A percentile compares a stretch with the other conserved stretches of the same genome.
These are phyloP conservation scores for Avena insularis DNA, from an alignment of 176 grass and related monocot genomes.

Conservation along the genomic window DNA sequence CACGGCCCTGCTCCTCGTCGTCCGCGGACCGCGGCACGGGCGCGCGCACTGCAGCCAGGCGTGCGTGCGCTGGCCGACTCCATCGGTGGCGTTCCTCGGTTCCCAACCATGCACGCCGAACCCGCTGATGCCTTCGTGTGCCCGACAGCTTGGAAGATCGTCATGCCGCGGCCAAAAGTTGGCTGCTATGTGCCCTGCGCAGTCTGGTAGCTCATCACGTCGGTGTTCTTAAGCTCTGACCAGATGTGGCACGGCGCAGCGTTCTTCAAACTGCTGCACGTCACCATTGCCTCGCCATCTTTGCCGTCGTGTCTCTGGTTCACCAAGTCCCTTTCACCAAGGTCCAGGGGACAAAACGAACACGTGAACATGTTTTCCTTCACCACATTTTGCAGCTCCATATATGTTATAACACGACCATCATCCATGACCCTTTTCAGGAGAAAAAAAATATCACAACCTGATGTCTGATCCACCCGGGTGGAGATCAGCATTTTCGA, in stretches of 20 bases:
- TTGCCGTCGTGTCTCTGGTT: background rate
- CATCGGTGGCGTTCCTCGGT: background rate
- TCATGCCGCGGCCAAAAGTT: background rate
- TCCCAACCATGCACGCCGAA: background rate
- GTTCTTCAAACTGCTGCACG: too few species aligned
- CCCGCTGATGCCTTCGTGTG: background rate
- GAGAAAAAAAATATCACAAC: background rate
- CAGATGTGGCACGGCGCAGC: too few species aligned
- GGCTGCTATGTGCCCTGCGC: background rate
- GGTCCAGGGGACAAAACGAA: background rate
- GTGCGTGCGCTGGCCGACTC: background rate
- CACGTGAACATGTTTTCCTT: background rate
- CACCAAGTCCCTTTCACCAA: background rate
- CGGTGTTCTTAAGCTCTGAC: too few species aligned
- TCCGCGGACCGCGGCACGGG: background rate
- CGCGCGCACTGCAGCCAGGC: constrained; percentile 8
- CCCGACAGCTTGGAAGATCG: background rate
- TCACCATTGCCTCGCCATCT: constrained; percentile 16
- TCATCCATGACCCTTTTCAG: background rate
- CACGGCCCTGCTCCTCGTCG: background rate
- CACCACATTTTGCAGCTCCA: background rate
- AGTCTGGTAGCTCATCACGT: background rate
- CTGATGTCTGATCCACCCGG: background rate
- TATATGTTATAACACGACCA: background rate
- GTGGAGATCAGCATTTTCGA: background rate